These are phyloP conservation scores for Leccinum arenicola DNA, from an alignment of 768 basidiomycete genomes.

Conservation along the genomic window DNA sequence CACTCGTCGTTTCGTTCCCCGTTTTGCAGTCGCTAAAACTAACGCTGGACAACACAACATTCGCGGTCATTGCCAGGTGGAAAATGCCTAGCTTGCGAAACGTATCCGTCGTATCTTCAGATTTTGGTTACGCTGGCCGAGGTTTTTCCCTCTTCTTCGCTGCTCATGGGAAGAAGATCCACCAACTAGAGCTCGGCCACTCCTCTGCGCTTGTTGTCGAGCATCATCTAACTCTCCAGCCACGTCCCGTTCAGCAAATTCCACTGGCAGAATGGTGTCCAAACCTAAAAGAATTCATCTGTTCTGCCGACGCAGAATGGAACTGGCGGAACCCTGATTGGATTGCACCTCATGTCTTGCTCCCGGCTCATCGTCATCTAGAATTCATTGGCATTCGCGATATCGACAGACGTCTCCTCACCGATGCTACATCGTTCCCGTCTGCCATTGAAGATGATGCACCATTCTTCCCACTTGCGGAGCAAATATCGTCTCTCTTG, in stretches of 20 bases:
- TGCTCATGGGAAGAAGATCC: constrained; percentile 58
- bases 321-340: constrained; percentile 78
- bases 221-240: constrained; percentile 55
- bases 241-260: constrained; percentile 35
- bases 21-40: constrained; percentile 66
- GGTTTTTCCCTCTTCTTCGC: constrained; percentile 68
- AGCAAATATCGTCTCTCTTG: constrained; percentile 63
- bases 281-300: constrained; percentile 66
- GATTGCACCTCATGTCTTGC: constrained; percentile 74
- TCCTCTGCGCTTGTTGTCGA: constrained; percentile 65
- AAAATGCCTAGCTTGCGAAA: constrained; percentile 59
- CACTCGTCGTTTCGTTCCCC: constrained; percentile 44
- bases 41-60: constrained; percentile 69
- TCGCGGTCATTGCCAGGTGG: constrained; percentile 65
- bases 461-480: constrained; percentile 61
- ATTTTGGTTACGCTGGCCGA: constrained; percentile 64
- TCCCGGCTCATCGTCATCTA: constrained; percentile 60
- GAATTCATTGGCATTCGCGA: constrained; percentile 71
- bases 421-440: constrained; percentile 37
- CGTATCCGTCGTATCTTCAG: constrained; percentile 66
- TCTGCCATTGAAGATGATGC: constrained; percentile 38
- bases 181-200: constrained; percentile 71
- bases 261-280: constrained; percentile 70
- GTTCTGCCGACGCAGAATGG: constrained; percentile 77
- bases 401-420: constrained; percentile 59